Conservation (phyloP, 164 flowering plant species). For the Platanus orientalis region DNA sequence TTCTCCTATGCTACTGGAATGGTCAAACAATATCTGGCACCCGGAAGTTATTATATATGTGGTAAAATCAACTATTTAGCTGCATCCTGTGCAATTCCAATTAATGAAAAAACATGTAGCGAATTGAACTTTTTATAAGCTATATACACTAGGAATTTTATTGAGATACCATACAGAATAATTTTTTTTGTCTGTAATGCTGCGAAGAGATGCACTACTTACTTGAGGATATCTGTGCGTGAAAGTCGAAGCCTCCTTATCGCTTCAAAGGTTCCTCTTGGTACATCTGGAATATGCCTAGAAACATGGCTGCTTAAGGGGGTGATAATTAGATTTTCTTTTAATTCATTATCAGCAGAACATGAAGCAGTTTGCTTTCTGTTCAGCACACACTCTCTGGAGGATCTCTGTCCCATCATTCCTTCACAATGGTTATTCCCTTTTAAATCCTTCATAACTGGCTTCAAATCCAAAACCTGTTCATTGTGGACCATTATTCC, state of each 20-base stretch:
- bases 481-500: slow-evolving; percentile 10
- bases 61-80: not conserved
- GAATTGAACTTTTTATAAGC: too few relatives aligned
- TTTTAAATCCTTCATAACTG: slow-evolving; percentile 9
- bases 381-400: slow-evolving; percentile 6
- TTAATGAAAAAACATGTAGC: too few relatives aligned
- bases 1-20: not conserved
- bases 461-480: slow-evolving; percentile 4
- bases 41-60: not conserved
- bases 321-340: slow-evolving; percentile 17
- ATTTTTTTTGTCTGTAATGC: not conserved
- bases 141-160: too few relatives aligned
- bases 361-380: slow-evolving; percentile 20
- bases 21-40: not conserved
- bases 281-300: slow-evolving; percentile 31
- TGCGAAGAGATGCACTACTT: slow-evolving; percentile 19
- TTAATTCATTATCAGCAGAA: slow-evolving; percentile 18
- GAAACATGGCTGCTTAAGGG: slow-evolving; percentile 18
- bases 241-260: slow-evolving; percentile 63
- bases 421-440: slow-evolving; percentile 2
- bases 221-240: slow-evolving; percentile 68
- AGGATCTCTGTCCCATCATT: slow-evolving; percentile 3
- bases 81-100: too few relatives aligned
- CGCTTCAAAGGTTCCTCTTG: slow-evolving; percentile 45
- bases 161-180: too few relatives aligned